phyloP scores from a whole-genome alignment of 805 yeast genomes.

The Kluyveromyces siamensis region DNA sequence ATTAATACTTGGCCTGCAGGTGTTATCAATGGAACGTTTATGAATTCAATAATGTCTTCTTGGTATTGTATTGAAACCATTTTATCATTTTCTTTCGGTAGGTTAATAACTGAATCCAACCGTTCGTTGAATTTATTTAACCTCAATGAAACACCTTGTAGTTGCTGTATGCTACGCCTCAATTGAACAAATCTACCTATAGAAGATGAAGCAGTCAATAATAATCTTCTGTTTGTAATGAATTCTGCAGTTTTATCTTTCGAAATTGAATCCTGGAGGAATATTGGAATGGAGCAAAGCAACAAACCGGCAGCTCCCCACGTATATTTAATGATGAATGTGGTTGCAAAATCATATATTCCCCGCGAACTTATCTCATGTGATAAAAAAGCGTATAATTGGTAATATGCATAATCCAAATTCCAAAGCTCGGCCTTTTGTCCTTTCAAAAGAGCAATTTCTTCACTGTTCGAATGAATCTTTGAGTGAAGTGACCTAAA shows the following conservation, averaged over 20 bases:
- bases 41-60: slow-evolving; percentile 57
- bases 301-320: slow-evolving; percentile 95
- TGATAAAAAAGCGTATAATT: slow-evolving; percentile 66
- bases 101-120: slow-evolving; percentile 30
- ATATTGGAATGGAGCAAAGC: slow-evolving; percentile 83
- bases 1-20: slow-evolving; percentile 75
- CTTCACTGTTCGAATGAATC: slow-evolving; percentile 71
- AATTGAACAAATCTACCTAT: slow-evolving; percentile 80
- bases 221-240: slow-evolving; percentile 76
- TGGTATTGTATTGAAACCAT: slow-evolving; percentile 34
- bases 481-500: slow-evolving; percentile 78
- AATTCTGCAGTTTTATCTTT: slow-evolving; percentile 63
- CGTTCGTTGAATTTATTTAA: slow-evolving; percentile 61
- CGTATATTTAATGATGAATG: slow-evolving; percentile 80
- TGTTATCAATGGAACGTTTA: slow-evolving; percentile 70
- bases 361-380: slow-evolving; percentile 70
- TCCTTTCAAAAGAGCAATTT: slow-evolving; percentile 78
- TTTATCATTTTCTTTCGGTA: slow-evolving; percentile 16
- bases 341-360: slow-evolving; percentile 75
- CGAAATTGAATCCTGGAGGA: slow-evolving; percentile 37
- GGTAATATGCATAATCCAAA: slow-evolving; percentile 73
- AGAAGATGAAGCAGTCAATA: slow-evolving; percentile 79
- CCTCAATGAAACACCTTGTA: slow-evolving; percentile 73
- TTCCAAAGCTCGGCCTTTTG: slow-evolving; percentile 69
- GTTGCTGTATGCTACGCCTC: slow-evolving; percentile 74